Base-by-base conservation (phyloP, 108 stramenopile genomes). In the Aurantiochytrium sp. region DNA sequence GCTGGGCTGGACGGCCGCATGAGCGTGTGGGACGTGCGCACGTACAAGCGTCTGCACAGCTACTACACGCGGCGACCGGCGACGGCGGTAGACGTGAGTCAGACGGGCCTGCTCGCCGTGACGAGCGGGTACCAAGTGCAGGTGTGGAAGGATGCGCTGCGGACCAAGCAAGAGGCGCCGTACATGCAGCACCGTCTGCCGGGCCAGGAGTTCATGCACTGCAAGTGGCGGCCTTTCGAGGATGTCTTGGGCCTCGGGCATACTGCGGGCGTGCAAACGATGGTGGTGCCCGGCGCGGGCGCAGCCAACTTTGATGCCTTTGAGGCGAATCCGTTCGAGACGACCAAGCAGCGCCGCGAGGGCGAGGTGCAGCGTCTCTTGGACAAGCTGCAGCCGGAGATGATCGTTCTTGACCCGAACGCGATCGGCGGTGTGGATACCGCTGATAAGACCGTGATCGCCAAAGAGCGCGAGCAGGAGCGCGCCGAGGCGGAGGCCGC, bases 191-290 rank as follows among this genome's bases (percentile, higher is more conserved):
- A 99, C 90, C 54, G 87, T 4, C 55, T 97, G 55, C 90, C 86
- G 21, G 86, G 86, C 15, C 54, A 55, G 36, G 54, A 41, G 37
- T 48, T 45, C 37, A 24, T 48, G 42, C 6, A 27, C 41, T 22
- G n/a, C 39, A 50, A 86, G 54, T 99, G 98, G 90, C 93, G 99
- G 32, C 99, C 99, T 0, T 97, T 94, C 87, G 97, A 99, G 92
- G 99, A 99, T 95, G 97, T 96, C 22, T 94, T 97, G 69, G 96
- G 95, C 15, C 89, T 98, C 54, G 98, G 98, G n/a, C 98, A 98
- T 89, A 73, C 92, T 0, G 91, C 92, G 41, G 99, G 99, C 54
- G 89, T 97, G 30, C 92, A 92, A 45, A 95, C 96, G 12, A 95
- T 98, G 87, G 96, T 99, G 31, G 95, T 97, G 55, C 99, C 99